Conservation (phyloP, 768 basidiomycete species). For the Tubosaeta brunneosetosa region DNA sequence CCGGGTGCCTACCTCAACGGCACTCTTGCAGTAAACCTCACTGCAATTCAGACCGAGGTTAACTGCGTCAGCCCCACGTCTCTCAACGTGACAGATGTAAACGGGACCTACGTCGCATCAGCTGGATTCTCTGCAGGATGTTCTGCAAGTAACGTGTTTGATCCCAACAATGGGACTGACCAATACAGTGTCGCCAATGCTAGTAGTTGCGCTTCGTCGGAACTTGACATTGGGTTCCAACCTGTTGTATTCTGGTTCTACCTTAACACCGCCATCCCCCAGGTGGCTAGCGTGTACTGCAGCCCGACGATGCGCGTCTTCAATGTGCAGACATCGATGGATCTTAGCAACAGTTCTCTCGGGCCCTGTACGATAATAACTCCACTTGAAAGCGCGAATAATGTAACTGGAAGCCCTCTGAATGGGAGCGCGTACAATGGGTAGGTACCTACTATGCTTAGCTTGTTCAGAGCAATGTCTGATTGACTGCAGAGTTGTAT, state of each 20-base stretch:
- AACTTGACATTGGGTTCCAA: constrained; percentile 36
- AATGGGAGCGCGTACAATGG: constrained; percentile 55
- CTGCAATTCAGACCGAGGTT: constrained; percentile 39
- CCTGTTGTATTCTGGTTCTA: constrained; percentile 72
- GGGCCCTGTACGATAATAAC: constrained; percentile 32
- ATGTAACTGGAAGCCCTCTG: constrained; percentile 45
- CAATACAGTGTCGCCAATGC: constrained; percentile 50
- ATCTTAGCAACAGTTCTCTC: constrained; percentile 42
- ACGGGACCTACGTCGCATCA: constrained; percentile 34
- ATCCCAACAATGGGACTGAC: constrained; percentile 32
- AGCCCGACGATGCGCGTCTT: constrained; percentile 44
- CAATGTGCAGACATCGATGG: constrained; percentile 39
- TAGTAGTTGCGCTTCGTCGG: constrained; percentile 26
- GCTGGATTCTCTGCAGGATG: constrained; percentile 52
- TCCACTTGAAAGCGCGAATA: constrained; percentile 39
- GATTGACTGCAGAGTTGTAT: constrained; percentile 36
- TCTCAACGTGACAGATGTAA: constrained; percentile 20
- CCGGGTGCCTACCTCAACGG: constrained; percentile 44
- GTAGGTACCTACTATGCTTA: constrained; percentile 30
- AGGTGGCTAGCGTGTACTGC: constrained; percentile 56
- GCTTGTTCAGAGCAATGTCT: not conserved
- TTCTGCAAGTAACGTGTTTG: constrained; percentile 32
- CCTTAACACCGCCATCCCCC: constrained; percentile 32
- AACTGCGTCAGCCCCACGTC: constrained; percentile 44
- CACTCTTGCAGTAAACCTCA: constrained; percentile 47